Evolutionary conservation across 441 rosid genomes (phyloP).

Genomic region (Jatropha multifida): DNA sequence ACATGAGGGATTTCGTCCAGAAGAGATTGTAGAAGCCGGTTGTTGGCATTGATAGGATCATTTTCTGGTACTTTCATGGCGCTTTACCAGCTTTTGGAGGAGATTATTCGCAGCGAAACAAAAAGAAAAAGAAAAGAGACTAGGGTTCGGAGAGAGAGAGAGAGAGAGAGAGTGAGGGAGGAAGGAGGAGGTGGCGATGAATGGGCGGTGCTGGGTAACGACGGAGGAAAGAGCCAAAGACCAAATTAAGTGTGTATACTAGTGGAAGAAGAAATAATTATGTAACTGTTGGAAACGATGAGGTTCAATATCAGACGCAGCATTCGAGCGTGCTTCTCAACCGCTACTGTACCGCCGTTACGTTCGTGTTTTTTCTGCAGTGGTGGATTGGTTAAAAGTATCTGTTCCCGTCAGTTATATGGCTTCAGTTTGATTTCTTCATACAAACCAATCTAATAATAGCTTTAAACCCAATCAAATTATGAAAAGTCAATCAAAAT

Average conservation of each 20-base stretch:
- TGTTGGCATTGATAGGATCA: constrained; percentile 38
- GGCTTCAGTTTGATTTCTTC: too few relatives aligned
- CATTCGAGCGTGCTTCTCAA: background rate
- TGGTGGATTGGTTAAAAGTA: too few relatives aligned
- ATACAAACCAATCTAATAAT: too few relatives aligned
- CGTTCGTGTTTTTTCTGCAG: too few relatives aligned
- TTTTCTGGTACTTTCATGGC: constrained; percentile 62
- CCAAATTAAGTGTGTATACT: background rate
- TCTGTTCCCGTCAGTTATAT: too few relatives aligned
- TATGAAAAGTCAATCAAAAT: too few relatives aligned
- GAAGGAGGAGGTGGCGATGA: background rate
- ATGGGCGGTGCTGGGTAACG: constrained; percentile 19
- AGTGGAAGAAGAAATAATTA: background rate
- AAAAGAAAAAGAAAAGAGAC: background rate
- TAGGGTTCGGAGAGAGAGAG: constrained; percentile 13
- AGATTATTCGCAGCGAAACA: constrained; percentile 19
- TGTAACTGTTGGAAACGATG: background rate
- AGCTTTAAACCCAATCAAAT: too few relatives aligned
- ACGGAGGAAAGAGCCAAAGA: constrained; percentile 5
- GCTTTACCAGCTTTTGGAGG: constrained; percentile 14
- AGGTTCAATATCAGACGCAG: background rate
- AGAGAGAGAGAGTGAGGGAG: background rate
- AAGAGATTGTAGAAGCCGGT: constrained; percentile 26
- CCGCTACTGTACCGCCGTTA: background rate
- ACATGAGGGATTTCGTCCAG: constrained; percentile 37